phyloP scores from a whole-genome alignment of 2,329 filamentous ascomycete species.

The Pseudocercospora musae region DNA sequence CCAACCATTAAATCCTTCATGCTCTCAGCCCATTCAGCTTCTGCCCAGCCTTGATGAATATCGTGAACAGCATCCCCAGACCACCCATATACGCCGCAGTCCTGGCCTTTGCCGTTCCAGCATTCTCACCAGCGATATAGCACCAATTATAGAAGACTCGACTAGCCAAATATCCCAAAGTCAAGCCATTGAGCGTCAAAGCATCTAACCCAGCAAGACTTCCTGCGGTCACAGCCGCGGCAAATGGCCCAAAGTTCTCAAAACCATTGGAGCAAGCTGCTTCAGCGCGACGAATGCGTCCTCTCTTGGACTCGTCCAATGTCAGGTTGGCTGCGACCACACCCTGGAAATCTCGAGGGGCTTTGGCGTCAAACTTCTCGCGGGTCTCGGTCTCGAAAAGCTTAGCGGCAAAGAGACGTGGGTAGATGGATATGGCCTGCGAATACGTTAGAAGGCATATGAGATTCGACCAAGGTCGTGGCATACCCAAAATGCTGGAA shows the following conservation, averaged over 20 bases:
- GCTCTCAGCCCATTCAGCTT: slow-evolving; percentile 15
- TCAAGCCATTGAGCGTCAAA: slow-evolving; percentile 28
- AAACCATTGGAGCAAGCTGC: slow-evolving; percentile 39
- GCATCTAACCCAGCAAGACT: slow-evolving; percentile 36
- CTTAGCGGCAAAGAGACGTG: slow-evolving; percentile 35
- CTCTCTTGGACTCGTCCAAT: slow-evolving; percentile 36
- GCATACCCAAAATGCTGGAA: slow-evolving; percentile 33
- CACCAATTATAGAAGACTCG: slow-evolving; percentile 32
- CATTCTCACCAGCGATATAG: slow-evolving; percentile 30
- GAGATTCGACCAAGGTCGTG: slow-evolving; percentile 23
- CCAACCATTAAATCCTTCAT: not conserved
- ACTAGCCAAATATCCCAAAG: slow-evolving; percentile 27
- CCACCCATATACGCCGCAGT: slow-evolving; percentile 25
- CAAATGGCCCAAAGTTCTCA: slow-evolving; percentile 42
- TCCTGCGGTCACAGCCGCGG: slow-evolving; percentile 39
- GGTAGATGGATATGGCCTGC: slow-evolving; percentile 30
- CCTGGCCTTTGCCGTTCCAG: slow-evolving; percentile 18
- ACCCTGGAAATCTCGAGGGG: slow-evolving; percentile 32
- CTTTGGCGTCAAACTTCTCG: slow-evolving; percentile 28
- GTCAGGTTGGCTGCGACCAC: slow-evolving; percentile 30
- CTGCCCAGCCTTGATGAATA: slow-evolving; percentile 31
- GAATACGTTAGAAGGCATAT: slow-evolving; percentile 16
- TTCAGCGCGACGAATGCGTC: slow-evolving; percentile 37
- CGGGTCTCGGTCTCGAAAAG: slow-evolving; percentile 17
- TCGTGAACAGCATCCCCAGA: slow-evolving; percentile 22